phyloP scores from a whole-genome alignment of 2,329 filamentous ascomycete genomes.

The Mycosphaerella arachidis region DNA sequence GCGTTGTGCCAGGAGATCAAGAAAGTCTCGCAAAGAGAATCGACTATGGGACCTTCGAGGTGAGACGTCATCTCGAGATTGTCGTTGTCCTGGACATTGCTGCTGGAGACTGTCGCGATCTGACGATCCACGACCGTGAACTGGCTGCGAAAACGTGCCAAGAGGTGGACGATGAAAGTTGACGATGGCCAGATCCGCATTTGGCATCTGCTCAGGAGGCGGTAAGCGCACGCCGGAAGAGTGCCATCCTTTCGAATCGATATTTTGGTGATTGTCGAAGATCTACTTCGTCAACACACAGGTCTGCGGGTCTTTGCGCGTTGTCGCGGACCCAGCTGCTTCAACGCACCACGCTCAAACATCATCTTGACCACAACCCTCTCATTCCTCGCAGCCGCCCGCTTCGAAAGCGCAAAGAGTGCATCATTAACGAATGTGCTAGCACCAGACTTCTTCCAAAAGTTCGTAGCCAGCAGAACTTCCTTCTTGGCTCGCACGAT shows the following conservation, averaged over 20 bases:
- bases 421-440: slow-evolving; percentile 64
- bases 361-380: slow-evolving; percentile 67
- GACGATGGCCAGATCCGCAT: slow-evolving; percentile 67
- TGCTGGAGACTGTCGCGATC: slow-evolving; percentile 68
- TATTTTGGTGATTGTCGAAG: slow-evolving; percentile 60
- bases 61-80: slow-evolving; percentile 76
- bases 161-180: slow-evolving; percentile 67
- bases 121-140: slow-evolving; percentile 72
- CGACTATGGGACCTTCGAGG: slow-evolving; percentile 70
- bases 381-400: slow-evolving; percentile 55
- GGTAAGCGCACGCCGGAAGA: slow-evolving; percentile 56
- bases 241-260: slow-evolving; percentile 56
- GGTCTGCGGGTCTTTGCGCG: neutral
- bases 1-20: slow-evolving; percentile 63
- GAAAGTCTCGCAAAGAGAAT: slow-evolving; percentile 69
- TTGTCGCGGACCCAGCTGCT: slow-evolving; percentile 44
- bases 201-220: slow-evolving; percentile 59
- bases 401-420: slow-evolving; percentile 62
- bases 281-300: slow-evolving; percentile 32
- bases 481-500: slow-evolving; percentile 69
- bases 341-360: slow-evolving; percentile 65
- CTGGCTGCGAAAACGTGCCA: slow-evolving; percentile 71
- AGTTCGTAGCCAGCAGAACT: slow-evolving; percentile 70
- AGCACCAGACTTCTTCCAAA: slow-evolving; percentile 67
- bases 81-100: slow-evolving; percentile 69